A percentile compares a stretch with the other conserved stretches of the same genome.
Conservation (phyloP, 441 rosid genomes). For the Breynia disticha region DNA sequence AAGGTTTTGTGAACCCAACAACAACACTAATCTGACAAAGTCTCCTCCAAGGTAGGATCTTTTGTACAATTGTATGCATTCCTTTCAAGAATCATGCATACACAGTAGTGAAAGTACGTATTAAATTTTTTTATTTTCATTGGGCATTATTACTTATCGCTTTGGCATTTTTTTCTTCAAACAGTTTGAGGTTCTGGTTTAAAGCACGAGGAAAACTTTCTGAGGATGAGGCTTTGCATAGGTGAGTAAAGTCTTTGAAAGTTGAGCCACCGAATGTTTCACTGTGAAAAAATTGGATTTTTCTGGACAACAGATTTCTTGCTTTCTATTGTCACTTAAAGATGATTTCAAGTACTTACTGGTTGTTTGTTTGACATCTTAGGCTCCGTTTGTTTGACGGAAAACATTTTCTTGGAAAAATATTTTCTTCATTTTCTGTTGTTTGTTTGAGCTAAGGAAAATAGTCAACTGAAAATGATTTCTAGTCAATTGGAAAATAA, state of each 20-base stretch:
- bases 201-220: conserved; percentile 92
- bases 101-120: not conserved
- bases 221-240: conserved; percentile 91
- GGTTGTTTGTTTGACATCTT: not conserved
- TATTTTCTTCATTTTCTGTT: no score
- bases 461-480: no score
- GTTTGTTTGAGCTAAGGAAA: no score
- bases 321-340: not conserved
- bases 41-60: conserved; percentile 65
- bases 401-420: no score
- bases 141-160: conserved; percentile 1
- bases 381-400: no score
- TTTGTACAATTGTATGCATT: conserved; percentile 2
- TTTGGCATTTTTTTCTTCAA: conserved; percentile 13
- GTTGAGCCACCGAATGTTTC: no score
- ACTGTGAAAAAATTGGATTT: not conserved
- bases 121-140: not conserved
- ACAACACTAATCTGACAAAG: conserved; percentile 63
- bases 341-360: no score
- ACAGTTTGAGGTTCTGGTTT: conserved; percentile 86
- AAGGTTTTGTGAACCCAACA: conserved; percentile 78
- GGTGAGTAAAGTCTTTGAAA: conserved; percentile 33
- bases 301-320: not conserved
- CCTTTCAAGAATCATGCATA: not conserved
- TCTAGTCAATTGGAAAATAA: no score